phyloP scores from a whole-genome alignment of 1,284 basidiomycete genomes.

The Coniferiporia sulphurascens region DNA sequence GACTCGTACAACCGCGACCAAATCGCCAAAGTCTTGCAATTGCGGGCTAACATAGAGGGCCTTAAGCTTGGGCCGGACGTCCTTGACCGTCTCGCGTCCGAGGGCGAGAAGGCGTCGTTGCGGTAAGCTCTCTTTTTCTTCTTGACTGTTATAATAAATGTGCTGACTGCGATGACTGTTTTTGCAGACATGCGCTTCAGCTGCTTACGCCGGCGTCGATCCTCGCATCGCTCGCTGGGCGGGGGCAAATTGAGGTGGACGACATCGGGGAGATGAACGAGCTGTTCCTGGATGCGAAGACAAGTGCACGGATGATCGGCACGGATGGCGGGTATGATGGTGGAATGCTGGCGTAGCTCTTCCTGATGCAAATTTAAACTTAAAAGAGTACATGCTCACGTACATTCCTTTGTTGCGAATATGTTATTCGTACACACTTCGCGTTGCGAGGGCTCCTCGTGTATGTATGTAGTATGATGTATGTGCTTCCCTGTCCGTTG shows the following conservation, averaged over 20 bases:
- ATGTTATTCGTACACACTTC: too few species aligned
- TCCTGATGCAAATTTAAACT: neutral
- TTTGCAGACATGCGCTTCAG: conserved; percentile 81
- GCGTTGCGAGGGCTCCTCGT: too few species aligned
- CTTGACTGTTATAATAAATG: conserved; percentile 49
- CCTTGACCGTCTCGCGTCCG: conserved; percentile 74
- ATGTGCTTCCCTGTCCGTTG: too few species aligned
- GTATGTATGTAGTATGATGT: too few species aligned
- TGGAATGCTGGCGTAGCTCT: conserved; percentile 13
- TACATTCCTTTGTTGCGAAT: too few species aligned
- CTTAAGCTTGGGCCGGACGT: conserved; percentile 76
- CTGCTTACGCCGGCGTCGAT: conserved; percentile 92
- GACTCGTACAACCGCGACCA: conserved; percentile 81
- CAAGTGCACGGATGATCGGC: conserved; percentile 56
- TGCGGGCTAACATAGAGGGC: conserved; percentile 85
- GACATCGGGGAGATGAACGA: conserved; percentile 92
- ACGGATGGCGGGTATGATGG: conserved; percentile 39
- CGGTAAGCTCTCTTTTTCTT: conserved; percentile 46
- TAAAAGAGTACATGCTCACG: too few species aligned
- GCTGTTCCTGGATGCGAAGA: conserved; percentile 93
- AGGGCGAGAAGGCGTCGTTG: conserved; percentile 82
- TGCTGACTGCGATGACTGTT: conserved; percentile 34
- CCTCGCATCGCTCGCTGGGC: conserved; percentile 71
- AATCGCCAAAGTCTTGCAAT: conserved; percentile 82
- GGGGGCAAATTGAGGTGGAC: conserved; percentile 76